Conservation (phyloP, 768 basidiomycete species). For the Clitopilus passeckerianus region DNA sequence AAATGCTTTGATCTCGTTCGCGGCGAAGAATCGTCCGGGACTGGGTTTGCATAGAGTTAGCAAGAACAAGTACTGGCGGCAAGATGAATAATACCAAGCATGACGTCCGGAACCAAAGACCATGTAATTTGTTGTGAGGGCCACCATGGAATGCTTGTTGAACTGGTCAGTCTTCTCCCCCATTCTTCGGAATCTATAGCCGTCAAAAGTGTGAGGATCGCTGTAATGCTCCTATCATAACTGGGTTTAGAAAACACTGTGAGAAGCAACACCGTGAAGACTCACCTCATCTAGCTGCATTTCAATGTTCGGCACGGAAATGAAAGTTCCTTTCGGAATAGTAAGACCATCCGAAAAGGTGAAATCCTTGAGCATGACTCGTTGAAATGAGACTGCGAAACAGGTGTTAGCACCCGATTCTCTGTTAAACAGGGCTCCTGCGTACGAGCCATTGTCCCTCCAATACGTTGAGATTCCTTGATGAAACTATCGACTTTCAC, state of each 20-base stretch:
- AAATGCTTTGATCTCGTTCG: constrained; percentile 26
- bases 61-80: no score
- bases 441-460: constrained; percentile 21
- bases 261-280: not conserved
- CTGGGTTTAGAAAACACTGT: not conserved
- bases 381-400: constrained; percentile 13
- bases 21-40: constrained; percentile 31
- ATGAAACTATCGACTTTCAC: constrained; percentile 38
- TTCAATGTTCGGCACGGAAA: constrained; percentile 21
- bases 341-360: constrained; percentile 38
- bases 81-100: constrained; percentile 14
- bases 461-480: constrained; percentile 30
- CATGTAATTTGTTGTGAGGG: constrained; percentile 11
- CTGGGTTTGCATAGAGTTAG: no score
- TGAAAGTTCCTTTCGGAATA: constrained; percentile 28
- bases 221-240: constrained; percentile 17
- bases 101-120: constrained; percentile 21
- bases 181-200: constrained; percentile 29
- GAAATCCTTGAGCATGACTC: constrained; percentile 30
- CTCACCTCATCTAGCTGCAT: constrained; percentile 25
- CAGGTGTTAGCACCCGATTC: not conserved
- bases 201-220: constrained; percentile 28
- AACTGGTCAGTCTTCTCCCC: constrained; percentile 16
- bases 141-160: constrained; percentile 18
- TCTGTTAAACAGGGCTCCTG: not conserved